These are phyloP conservation scores for Lecanicillium sp. DNA, from an alignment of 2,329 filamentous ascomycete species.

Conservation along the genomic window DNA sequence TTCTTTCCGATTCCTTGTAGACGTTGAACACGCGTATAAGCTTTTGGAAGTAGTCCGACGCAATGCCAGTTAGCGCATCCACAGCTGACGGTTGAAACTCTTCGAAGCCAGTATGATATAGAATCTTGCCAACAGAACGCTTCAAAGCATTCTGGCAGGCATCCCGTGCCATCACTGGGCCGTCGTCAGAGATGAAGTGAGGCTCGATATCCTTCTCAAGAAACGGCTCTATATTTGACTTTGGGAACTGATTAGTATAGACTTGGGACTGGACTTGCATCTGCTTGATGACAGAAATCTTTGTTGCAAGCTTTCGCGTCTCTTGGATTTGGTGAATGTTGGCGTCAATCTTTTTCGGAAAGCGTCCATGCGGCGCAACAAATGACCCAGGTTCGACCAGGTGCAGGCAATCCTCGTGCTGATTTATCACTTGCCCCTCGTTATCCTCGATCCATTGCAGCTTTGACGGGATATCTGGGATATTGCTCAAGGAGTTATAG, in stretches of 20 bases:
- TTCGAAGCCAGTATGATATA: constrained; percentile 94
- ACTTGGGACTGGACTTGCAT: constrained; percentile 99
- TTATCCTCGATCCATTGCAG: constrained; percentile 84
- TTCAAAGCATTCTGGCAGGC: constrained; percentile 78
- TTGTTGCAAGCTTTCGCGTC: constrained; percentile 88
- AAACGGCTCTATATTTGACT: constrained; percentile 87
- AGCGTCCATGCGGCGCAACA: constrained; percentile 60
- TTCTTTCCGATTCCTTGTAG: constrained; percentile 78
- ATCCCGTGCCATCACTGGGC: constrained; percentile 77
- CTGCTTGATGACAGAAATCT: constrained; percentile 96
- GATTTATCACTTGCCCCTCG: constrained; percentile 82
- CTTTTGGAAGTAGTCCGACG: constrained; percentile 82
- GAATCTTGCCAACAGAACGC: constrained; percentile 85
- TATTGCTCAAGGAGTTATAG: constrained; percentile 77
- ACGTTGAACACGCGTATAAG: constrained; percentile 70
- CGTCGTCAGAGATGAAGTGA: constrained; percentile 83
- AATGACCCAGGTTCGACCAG: constrained; percentile 71
- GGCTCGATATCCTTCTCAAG: constrained; percentile 77
- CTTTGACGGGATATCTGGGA: constrained; percentile 73
- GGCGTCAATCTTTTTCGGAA: constrained; percentile 74
- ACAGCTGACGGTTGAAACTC: constrained; percentile 93
- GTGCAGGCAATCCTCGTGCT: constrained; percentile 74
- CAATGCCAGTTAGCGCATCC: constrained; percentile 82
- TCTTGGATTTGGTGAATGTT: constrained; percentile 96
- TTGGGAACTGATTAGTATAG: constrained; percentile 97